Evolutionary conservation across 2,329 filamentous ascomycete genomes (phyloP).

Genomic region (Dactylellina parvicollis): DNA sequence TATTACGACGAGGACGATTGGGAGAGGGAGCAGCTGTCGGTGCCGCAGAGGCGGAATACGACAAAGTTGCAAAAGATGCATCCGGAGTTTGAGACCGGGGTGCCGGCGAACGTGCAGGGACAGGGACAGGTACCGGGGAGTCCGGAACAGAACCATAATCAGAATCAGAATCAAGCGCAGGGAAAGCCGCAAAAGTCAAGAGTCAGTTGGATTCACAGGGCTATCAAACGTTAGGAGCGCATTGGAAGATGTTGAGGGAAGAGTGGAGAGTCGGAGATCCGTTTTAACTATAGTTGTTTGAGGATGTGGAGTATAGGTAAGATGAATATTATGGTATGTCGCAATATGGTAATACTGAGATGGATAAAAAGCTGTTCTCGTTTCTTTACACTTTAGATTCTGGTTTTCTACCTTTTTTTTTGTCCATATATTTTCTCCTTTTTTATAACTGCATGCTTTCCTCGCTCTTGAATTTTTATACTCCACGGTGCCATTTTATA

Average conservation of each 20-base stretch:
- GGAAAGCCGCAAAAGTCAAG: conserved; percentile 25
- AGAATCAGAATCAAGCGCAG: neutral
- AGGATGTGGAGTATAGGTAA: too few relatives aligned
- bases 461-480: too few relatives aligned
- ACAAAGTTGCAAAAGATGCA: conserved; percentile 42
- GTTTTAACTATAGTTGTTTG: neutral
- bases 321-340: too few relatives aligned
- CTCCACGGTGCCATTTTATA: too few relatives aligned
- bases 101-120: neutral
- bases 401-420: neutral
- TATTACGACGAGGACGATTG: conserved; percentile 46
- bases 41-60: conserved; percentile 18
- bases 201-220: conserved; percentile 49
- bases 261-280: neutral
- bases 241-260: conserved; percentile 61
- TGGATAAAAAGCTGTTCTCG: neutral
- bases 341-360: too few relatives aligned
- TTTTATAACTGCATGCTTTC: too few relatives aligned
- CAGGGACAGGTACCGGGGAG: neutral
- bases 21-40: conserved; percentile 17
- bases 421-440: neutral
- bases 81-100: conserved; percentile 27
- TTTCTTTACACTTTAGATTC: neutral
- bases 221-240: conserved; percentile 47
- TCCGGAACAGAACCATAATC: conserved; percentile 5